phyloP scores from a whole-genome alignment of 2,329 filamentous ascomycete genomes.

The Colletotrichum sp. region DNA sequence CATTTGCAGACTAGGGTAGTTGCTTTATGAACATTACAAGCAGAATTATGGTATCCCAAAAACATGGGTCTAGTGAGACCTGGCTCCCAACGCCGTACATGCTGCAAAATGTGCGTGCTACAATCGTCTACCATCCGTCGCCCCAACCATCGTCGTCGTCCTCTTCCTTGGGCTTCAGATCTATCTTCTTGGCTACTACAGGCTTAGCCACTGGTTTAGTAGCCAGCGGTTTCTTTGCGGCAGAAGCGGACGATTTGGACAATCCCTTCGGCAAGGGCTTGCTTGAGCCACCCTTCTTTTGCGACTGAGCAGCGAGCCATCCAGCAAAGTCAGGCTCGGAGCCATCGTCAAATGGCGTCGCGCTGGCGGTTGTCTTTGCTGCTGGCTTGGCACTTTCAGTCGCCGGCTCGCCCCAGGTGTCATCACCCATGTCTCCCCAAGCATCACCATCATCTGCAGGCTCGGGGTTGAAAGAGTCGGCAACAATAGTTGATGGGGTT shows the following conservation, averaged over 20 bases:
- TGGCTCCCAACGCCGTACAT: conserved; percentile 15
- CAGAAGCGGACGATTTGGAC: conserved; percentile 57
- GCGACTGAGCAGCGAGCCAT: conserved; percentile 87
- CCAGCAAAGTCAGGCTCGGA: conserved; percentile 95
- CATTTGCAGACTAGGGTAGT: neutral
- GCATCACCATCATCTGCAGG: conserved; percentile 70
- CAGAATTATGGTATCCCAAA: conserved; percentile 14
- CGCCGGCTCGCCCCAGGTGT: conserved; percentile 47
- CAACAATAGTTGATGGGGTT: conserved; percentile 51
- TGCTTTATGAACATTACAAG: conserved; percentile 7
- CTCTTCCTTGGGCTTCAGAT: conserved; percentile 68
- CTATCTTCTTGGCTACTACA: conserved; percentile 67
- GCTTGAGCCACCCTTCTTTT: conserved; percentile 65
- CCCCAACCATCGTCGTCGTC: conserved; percentile 70
- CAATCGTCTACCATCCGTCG: conserved; percentile 60
- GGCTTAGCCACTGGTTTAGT: conserved; percentile 44
- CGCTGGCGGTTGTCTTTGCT: conserved; percentile 33
- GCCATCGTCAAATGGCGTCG: conserved; percentile 76
- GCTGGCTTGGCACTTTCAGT: conserved; percentile 21
- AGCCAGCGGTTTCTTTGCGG: conserved; percentile 45
- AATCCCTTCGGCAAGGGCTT: conserved; percentile 87
- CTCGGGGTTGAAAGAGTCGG: conserved; percentile 60
- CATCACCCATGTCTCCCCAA: conserved; percentile 74
- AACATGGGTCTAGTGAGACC: neutral
- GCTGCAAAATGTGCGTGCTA: neutral